Evolutionary conservation across 305 asterid species (phyloP).

Genomic region (Rubia occidens): DNA sequence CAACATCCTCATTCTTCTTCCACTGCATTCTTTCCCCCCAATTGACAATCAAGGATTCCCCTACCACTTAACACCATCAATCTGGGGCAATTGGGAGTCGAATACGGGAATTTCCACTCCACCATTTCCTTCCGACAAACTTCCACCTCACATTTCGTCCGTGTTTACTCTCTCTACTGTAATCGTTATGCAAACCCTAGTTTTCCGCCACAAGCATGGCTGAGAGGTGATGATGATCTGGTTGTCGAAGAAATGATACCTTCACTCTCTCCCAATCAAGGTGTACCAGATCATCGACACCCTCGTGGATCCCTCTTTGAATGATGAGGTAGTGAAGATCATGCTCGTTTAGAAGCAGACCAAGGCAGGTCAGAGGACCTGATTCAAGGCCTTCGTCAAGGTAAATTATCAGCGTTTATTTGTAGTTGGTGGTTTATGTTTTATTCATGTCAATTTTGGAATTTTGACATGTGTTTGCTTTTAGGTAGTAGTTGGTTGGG

Average conservation of each 20-base stretch:
- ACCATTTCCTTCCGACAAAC: too few species aligned
- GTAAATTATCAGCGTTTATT: too few species aligned
- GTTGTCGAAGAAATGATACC: conserved; percentile 24
- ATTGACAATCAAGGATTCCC: too few species aligned
- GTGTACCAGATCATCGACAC: conserved; percentile 30
- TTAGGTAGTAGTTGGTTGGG: too few species aligned
- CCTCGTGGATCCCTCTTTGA: conserved; percentile 24
- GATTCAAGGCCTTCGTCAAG: conserved; percentile 27
- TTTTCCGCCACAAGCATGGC: conserved; percentile 19
- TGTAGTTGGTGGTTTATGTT: too few species aligned
- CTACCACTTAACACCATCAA: too few species aligned
- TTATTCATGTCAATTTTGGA: too few species aligned
- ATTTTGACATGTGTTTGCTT: too few species aligned
- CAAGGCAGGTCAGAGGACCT: conserved; percentile 34
- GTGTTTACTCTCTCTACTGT: neutral
- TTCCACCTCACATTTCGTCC: neutral
- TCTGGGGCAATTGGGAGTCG: too few species aligned
- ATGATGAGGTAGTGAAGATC: conserved; percentile 36
- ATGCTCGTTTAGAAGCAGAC: conserved; percentile 36
- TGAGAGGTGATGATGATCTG: conserved; percentile 29
- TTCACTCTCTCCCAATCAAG: conserved; percentile 32
- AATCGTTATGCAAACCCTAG: neutral
- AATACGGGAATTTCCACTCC: too few species aligned
- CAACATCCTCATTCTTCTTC: too few species aligned
- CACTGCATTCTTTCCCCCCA: too few species aligned